Conservation (phyloP, 2,329 filamentous ascomycete genomes). For the Mycosphaerelloides madeirae region DNA sequence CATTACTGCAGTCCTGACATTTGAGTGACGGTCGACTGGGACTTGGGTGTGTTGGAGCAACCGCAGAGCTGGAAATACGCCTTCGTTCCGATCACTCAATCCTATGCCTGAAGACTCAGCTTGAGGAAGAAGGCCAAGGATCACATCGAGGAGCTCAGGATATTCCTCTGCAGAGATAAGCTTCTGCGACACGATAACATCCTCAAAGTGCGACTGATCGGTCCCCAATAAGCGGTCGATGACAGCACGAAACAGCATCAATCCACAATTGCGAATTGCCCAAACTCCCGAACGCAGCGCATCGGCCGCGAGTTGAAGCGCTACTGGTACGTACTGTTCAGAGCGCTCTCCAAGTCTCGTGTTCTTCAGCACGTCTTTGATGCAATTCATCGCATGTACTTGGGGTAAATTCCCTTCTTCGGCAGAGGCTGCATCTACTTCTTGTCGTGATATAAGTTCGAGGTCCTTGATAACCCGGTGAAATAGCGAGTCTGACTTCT, state of each 20-base stretch:
- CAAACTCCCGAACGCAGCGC: slow-evolving; percentile 79
- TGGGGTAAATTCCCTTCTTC: slow-evolving; percentile 66
- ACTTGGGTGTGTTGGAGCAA: slow-evolving; percentile 69
- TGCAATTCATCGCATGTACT: slow-evolving; percentile 89
- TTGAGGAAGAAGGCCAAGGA: slow-evolving; percentile 55
- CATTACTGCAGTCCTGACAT: slow-evolving; percentile 56
- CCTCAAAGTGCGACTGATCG: slow-evolving; percentile 59
- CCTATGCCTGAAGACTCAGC: slow-evolving; percentile 4
- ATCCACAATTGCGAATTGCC: slow-evolving; percentile 89
- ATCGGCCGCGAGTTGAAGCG: slow-evolving; percentile 72
- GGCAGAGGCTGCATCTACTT: slow-evolving; percentile 26
- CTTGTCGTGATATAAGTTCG: slow-evolving; percentile 50
- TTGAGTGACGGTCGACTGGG: slow-evolving; percentile 52
- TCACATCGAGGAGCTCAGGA: slow-evolving; percentile 58
- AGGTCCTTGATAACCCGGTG: slow-evolving; percentile 60
- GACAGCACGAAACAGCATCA: slow-evolving; percentile 81
- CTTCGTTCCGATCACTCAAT: slow-evolving; percentile 45
- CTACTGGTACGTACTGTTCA: slow-evolving; percentile 67
- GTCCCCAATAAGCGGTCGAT: slow-evolving; percentile 75
- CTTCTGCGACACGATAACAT: slow-evolving; percentile 44
- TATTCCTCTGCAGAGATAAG: slow-evolving; percentile 68
- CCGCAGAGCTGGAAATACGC: slow-evolving; percentile 77
- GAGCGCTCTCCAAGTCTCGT: slow-evolving; percentile 68
- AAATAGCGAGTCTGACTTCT: slow-evolving; percentile 54
- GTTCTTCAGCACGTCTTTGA: slow-evolving; percentile 87